Base-by-base conservation (phyloP, 139 green algal species). In the Chlamydomonas schloesseri region DNA sequence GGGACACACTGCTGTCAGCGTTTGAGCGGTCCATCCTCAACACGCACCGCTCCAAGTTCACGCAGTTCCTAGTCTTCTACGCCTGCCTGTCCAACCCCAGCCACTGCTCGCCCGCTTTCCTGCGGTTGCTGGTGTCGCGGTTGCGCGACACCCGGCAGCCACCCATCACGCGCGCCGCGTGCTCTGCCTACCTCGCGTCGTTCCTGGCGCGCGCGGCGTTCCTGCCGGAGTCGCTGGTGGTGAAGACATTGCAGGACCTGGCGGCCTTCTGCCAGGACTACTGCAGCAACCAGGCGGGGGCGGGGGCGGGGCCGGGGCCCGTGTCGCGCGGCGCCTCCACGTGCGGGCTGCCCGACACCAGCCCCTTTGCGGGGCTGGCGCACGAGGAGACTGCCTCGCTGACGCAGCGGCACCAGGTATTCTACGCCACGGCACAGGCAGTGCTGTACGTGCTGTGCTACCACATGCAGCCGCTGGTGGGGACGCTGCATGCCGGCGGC, bases 371-470 rank as follows among this genome's bases (percentile, higher is more conserved):
- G 18, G 33, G 50, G 53, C 3, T 83, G 36, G 33, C 3, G 29
- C 3, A 23, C 33, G 79, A 85, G 46, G 60, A 67, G 60, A 24
- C 33, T 1, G 57, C 0, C 47, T 60, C 67, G 6, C 65, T 60
- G 65, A 76, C 79, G 53, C 78, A 89, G 79, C 79, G 90, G 80
- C 88, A 92, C 81, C 81, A 78, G 68, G 69, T 79, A 42, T 58
- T 87, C 18, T 87, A 80, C n/a, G 81, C 81, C 14, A 37, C 69
- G 3, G 70, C 79, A 18, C 81, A 99, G 90, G 96, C 93, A 9
- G 73, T 97, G 65, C 88, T 99, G 74, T 99, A 99, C 86, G 90
- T 96, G 42, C 89, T 98, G 64, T 99, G 96, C 91, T 99, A 98
- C 89, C 96, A 97, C 71, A 90, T 98, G 89, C 83, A 95, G 67